Conservation (phyloP, 2,329 filamentous ascomycete species). For the Ambrosiella beaveri region DNA sequence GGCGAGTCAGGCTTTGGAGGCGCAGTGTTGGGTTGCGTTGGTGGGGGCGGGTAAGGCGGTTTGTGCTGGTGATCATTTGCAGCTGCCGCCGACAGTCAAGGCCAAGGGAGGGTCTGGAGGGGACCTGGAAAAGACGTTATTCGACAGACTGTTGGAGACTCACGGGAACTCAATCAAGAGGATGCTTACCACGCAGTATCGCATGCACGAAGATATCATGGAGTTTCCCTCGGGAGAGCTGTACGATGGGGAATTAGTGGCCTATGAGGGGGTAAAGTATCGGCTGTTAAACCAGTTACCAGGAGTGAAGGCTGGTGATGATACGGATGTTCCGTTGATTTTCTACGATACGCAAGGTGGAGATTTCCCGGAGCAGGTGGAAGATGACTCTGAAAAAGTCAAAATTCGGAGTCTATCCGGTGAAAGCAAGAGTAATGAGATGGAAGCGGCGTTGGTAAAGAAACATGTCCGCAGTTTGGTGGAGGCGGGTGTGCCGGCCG, state of each 20-base stretch:
- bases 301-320: conserved; percentile 64
- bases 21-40: conserved; percentile 90
- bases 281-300: conserved; percentile 44
- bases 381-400: conserved; percentile 47
- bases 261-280: conserved; percentile 59
- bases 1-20: conserved; percentile 86
- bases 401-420: conserved; percentile 27
- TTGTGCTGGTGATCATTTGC: conserved; percentile 83
- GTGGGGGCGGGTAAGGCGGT: conserved; percentile 68
- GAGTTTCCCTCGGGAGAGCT: conserved; percentile 77
- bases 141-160: conserved; percentile 68
- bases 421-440: conserved; percentile 75
- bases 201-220: conserved; percentile 96
- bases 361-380: conserved; percentile 68
- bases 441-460: conserved; percentile 68
- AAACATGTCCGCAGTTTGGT: conserved; percentile 62
- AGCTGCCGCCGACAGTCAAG: conserved; percentile 89
- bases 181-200: conserved; percentile 94
- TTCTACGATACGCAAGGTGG: conserved; percentile 96
- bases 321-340: conserved; percentile 72
- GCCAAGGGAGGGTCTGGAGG: conserved; percentile 13
- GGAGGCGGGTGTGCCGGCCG: conserved; percentile 58
- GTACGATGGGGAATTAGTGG: conserved; percentile 67
- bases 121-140: conserved; percentile 70
- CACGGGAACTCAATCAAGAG: conserved; percentile 74